Evolutionary conservation across 805 yeast genomes (phyloP), one percentile per base, ranked within the genome.

Genomic region (Suhomyces sp.): DNA sequence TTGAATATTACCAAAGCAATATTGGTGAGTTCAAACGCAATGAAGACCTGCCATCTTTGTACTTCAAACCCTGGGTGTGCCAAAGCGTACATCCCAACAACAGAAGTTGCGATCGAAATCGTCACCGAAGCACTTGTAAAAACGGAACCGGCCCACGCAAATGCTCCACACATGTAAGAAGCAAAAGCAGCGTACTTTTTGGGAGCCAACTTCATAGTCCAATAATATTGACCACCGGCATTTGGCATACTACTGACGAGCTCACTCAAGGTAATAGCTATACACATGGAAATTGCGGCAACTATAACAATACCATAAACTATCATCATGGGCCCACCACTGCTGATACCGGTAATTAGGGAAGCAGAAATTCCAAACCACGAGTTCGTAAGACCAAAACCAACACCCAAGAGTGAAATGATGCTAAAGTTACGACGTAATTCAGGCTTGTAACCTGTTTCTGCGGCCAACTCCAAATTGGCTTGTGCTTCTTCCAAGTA

Each of bases 311-410:
- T 76, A 45, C 87, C 86, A 57, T 81, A 82, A 17, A 82, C 73
- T 52, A 82, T 77, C 58, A 79, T 61, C 71, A 81, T 68, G 19
- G 86, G 85, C 3, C 86, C 86, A 56, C 86, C 86, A 47, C 81
- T 72, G 19, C 75, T 66, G 33, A 82, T 78, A 57, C 85, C 84
- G 4, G 83, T 73, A 37, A 78, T 73, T 54, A 82, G 68, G 1
- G 84, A 74, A 3, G 85, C 82, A 10, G 84, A 76, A 20, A 82
- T 77, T 50, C 86, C 86, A 53, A 78, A 76, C 86, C 86, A 82
- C 1, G 85, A 80, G 60, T 81, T 81, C 13, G 85, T 82, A 41
- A 82, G 64, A 12, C 85, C 85, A 56, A 82, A 82, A 8, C 85
- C 85, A 31, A 81, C 81, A 48, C 85, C 86, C 39, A 82, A 61